Base-by-base conservation (phyloP, 1,139 yeast genomes). In the Yamadazyma friedrichii region DNA sequence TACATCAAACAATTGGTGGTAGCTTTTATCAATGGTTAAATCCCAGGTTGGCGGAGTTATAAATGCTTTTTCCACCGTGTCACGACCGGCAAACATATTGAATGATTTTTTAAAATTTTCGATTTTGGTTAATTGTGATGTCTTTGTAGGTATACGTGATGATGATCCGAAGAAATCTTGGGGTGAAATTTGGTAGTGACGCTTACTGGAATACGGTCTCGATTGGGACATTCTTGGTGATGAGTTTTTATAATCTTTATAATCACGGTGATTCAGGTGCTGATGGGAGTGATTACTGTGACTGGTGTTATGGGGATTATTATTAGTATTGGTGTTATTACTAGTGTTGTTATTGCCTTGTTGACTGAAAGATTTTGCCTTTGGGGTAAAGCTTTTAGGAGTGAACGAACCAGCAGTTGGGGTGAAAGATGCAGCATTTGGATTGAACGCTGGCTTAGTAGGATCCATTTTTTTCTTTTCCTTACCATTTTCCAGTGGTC, bases 1-100 rank as follows among this genome's bases (percentile, higher is more conserved):
- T 12, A 52, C 42, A 4, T 80, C 72, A 62, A 78, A 78, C 40
- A 76, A 57, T 17, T 62, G 61, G 42, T 67, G 72, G 57, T 78
- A 75, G 2, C 81, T 67, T 41, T 73, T 79, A 37, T 80, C 84
- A 20, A 74, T 62, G 3, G 84, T 80, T 16, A 74, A 67, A 24
- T 72, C 70, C 96, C 96, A 88, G 0, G 93, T 84, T 40, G 96
- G 95, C 4, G 88, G 84, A 0, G 94, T 84, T 36, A 74, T 71
- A 59, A 76, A 88, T 1, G 95, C 82, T 50, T 73, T 78, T 50
- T 83, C 93, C 46, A 51, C 62, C 20, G 52, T 49, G 43, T 64
- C 65, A 3, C 75, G 67, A 9, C 74, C 65, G 6, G 64, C 48
- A 50, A 85, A 79, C 51, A 85, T 69, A 57, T 80, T 85, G 64